phyloP scores from a whole-genome alignment of 2,329 filamentous ascomycete genomes.

The Coniella lustricola region DNA sequence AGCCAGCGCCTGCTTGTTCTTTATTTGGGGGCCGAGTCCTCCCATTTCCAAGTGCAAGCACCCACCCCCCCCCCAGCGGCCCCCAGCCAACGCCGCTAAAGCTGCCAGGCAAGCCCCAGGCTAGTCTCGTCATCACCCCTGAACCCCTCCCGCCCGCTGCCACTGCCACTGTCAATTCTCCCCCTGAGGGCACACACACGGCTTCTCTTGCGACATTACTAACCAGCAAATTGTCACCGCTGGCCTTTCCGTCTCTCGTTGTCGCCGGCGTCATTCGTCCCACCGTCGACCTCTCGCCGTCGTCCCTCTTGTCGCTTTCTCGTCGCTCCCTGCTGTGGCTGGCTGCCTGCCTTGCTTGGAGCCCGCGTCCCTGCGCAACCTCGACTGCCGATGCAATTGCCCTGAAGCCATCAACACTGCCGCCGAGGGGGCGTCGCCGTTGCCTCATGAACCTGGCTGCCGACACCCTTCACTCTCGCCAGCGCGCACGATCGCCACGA shows the following conservation, averaged over 20 bases:
- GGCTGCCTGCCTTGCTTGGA: not conserved
- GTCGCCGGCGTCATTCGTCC: not conserved
- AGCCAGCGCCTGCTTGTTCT: too few relatives aligned
- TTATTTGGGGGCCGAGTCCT: too few relatives aligned
- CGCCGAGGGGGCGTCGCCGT: conserved; percentile 2
- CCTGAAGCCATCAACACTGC: conserved; percentile 1
- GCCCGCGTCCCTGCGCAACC: not conserved
- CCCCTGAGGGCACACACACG: not conserved
- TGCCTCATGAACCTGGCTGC: conserved; percentile 7
- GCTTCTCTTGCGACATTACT: not conserved
- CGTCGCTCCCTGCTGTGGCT: not conserved
- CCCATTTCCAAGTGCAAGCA: too few relatives aligned
- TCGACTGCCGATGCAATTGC: conserved; percentile 1
- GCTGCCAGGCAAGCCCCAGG: not conserved
- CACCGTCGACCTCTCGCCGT: too few relatives aligned
- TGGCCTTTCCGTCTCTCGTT: too few relatives aligned
- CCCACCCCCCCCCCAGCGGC: not conserved
- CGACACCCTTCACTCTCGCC: conserved; percentile 1
- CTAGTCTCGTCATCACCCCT: conserved; percentile 2
- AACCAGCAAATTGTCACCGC: too few relatives aligned
- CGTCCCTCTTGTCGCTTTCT: too few relatives aligned
- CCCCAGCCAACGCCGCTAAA: not conserved
- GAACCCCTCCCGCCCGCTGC: not conserved
- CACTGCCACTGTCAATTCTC: not conserved
- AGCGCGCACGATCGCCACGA: not conserved